Percentiles rank a stretch among this genome's conserved stretches.
phyloP scores from a whole-genome alignment of 495 filamentous ascomycete species.

The Daldinia loculata region DNA sequence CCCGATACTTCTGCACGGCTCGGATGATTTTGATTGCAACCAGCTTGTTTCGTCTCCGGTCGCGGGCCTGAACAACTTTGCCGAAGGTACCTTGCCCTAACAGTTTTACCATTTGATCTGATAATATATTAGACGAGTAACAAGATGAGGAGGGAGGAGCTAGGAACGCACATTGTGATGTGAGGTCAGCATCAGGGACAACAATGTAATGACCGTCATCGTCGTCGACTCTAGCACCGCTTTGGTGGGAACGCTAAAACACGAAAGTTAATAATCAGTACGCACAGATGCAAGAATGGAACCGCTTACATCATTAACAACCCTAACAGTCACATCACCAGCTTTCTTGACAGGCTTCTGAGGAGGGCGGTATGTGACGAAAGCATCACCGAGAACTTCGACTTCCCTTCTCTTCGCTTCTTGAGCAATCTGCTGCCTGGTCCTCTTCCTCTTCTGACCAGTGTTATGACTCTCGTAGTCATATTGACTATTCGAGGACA shows the following conservation, averaged over 20 bases:
- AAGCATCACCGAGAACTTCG: constrained; percentile 73
- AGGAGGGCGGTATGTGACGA: constrained; percentile 81
- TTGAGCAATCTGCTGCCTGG: constrained; percentile 77
- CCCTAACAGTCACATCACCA: constrained; percentile 84
- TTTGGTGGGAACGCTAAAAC: constrained; percentile 58
- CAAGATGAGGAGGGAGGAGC: not conserved
- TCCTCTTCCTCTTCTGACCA: constrained; percentile 90
- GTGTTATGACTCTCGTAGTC: constrained; percentile 59
- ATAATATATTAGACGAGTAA: constrained; percentile 43
- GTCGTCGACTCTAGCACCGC: constrained; percentile 76
- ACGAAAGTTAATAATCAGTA: constrained; percentile 20
- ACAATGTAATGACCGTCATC: constrained; percentile 98
- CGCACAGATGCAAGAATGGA: not conserved
- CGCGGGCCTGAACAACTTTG: constrained; percentile 93
- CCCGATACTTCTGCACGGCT: constrained; percentile 96
- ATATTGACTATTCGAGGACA: constrained; percentile 69
- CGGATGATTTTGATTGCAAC: constrained; percentile 98
- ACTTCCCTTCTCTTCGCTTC: constrained; percentile 81
- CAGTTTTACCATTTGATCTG: constrained; percentile 86
- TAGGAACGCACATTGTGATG: constrained; percentile 82
- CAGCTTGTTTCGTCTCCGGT: constrained; percentile 74
- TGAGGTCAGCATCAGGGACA: constrained; percentile 79
- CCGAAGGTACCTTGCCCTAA: constrained; percentile 98
- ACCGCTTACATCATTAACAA: constrained; percentile 80
- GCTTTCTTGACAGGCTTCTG: constrained; percentile 90